Evolutionary conservation across 495 filamentous ascomycete genomes (phyloP), one percentile per base, ranked within the genome.

Genomic region (Aspergillus carlsbadensis): DNA sequence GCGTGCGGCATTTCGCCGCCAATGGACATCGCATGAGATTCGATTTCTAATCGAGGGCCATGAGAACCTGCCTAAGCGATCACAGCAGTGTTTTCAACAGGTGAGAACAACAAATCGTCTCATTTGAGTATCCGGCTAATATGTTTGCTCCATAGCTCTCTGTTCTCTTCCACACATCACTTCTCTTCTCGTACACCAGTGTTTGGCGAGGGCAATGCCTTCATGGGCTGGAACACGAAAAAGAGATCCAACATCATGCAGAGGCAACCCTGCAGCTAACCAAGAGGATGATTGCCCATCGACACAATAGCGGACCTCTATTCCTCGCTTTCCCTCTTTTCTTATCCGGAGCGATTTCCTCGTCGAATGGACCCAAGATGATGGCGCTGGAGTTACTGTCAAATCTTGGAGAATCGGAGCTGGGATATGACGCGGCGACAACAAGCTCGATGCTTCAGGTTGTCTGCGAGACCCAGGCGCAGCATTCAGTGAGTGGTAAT

Each of bases 241-340:
- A 70, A 21, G 70, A 78, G 35, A 73, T 81, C 24, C 65, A 72
- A 15, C 67, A 74, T 39, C 80, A 77, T 21, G 68, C 67, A 11
- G 53, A 63, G 11, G 69, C 71, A 31, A 80, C 85, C 51, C 56
- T 84, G 6, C 74, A 72, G 14, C 61, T 78, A 13, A 75, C 74
- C 6, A 71, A 74, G 35, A 49, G 49, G 2, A 45, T 61, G 46
- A 62, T 76, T 2, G 52, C 71, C 7, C 59, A 61, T 10, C 54
- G 52, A 3, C 59, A 59, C 2, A 66, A 66, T n/a, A 57, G 65
- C 17, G 76, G 80, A 41, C 75, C 69, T 6, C 72, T 75, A 17
- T 80, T 81, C 52, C 56, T 81, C 31, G 70, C 81, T 0, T 84
- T 86, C 62, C 82, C 83, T 0, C 62, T 85, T 0, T 85, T 85